A percentile compares a stretch with the other conserved stretches of the same genome.
Conservation (phyloP, 345 rosid genomes). For the Eucalyptus coolabah region DNA sequence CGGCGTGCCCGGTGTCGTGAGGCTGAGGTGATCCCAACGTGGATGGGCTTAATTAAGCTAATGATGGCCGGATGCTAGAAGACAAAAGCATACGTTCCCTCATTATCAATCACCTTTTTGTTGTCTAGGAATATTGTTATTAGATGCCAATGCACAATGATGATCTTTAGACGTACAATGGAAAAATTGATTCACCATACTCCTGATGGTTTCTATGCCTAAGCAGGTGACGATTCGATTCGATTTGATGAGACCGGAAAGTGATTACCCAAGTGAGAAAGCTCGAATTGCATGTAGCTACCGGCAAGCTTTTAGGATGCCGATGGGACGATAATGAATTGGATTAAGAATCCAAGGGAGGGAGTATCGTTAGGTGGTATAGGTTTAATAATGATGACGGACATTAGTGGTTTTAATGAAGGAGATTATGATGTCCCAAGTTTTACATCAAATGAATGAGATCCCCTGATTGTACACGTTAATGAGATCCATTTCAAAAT, state of each 20-base stretch:
- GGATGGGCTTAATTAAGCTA: slow-evolving; percentile 1
- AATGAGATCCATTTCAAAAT: not conserved
- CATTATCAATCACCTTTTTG: not conserved
- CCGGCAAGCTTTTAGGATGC: not conserved
- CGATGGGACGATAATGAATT: not conserved
- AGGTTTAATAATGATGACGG: not conserved
- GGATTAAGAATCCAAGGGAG: not conserved
- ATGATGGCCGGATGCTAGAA: not conserved
- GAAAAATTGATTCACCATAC: not conserved
- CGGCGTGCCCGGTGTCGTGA: slow-evolving; percentile 23
- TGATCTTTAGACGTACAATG: not conserved
- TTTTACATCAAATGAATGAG: not conserved
- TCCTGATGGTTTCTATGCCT: not conserved
- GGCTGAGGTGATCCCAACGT: slow-evolving; percentile 36
- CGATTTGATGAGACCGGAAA: not conserved
- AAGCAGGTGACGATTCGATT: not conserved
- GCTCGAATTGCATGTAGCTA: not conserved
- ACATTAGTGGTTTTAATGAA: not conserved
- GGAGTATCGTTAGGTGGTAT: not conserved
- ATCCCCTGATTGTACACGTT: not conserved
- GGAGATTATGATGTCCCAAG: not conserved
- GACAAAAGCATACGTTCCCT: not conserved
- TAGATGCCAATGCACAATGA: not conserved
- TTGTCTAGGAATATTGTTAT: not conserved
- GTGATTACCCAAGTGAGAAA: not conserved